phyloP scores from a whole-genome alignment of 2,329 filamentous ascomycete species.

The Trichoderma aggressivum region DNA sequence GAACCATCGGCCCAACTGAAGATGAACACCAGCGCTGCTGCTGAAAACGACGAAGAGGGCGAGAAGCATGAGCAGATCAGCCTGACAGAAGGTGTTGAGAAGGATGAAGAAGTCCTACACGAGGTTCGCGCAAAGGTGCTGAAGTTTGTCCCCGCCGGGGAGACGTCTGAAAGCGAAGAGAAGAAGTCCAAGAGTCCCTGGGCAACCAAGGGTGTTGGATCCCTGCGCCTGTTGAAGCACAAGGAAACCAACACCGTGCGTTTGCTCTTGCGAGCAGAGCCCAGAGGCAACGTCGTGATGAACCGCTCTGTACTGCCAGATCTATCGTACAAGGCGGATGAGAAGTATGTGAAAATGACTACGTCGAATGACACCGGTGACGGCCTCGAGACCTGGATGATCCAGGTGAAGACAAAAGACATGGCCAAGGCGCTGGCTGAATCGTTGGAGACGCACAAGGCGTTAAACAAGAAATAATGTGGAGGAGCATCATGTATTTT shows the following conservation, averaged over 20 bases:
- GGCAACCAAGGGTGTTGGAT: conserved; percentile 68
- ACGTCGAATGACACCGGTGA: conserved; percentile 56
- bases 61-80: conserved; percentile 67
- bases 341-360: conserved; percentile 59
- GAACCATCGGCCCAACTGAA: conserved; percentile 51
- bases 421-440: conserved; percentile 52
- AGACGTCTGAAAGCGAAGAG: conserved; percentile 43
- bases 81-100: conserved; percentile 65
- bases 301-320: conserved; percentile 64
- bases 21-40: conserved; percentile 39
- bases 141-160: conserved; percentile 52
- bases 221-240: conserved; percentile 69
- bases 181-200: conserved; percentile 58
- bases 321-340: conserved; percentile 59
- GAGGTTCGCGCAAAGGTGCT: conserved; percentile 69
- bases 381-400: conserved; percentile 65
- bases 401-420: conserved; percentile 66
- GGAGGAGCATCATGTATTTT: conserved; percentile 19
- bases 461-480: conserved; percentile 50
- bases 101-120: conserved; percentile 67
- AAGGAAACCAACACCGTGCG: conserved; percentile 65
- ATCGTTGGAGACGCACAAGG: conserved; percentile 52
- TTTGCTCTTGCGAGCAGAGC: conserved; percentile 70
- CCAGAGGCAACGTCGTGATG: conserved; percentile 68
- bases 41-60: conserved; percentile 52